Conservation (phyloP, 2,329 filamentous ascomycete species). For the Aspergillus clavatus region DNA sequence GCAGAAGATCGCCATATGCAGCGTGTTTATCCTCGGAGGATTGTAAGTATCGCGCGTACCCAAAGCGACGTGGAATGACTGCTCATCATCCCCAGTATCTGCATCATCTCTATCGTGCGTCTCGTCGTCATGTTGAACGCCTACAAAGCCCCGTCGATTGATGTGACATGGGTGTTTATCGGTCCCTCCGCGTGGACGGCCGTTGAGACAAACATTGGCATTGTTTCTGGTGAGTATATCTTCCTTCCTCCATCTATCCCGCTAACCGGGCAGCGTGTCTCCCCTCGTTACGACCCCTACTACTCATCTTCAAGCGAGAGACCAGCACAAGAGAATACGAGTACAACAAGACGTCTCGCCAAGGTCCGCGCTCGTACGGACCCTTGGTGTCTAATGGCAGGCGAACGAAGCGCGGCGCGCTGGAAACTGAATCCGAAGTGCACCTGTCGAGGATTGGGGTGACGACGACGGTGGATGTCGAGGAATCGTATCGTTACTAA, state of each 20-base stretch:
- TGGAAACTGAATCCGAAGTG: not conserved
- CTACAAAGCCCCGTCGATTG: not conserved
- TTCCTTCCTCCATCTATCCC: not conserved
- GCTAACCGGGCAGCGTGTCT: not conserved
- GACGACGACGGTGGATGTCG: not conserved
- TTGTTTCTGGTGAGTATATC: not conserved
- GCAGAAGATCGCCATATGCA: not conserved
- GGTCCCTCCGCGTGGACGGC: not conserved
- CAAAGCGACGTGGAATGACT: not conserved
- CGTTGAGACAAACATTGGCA: not conserved
- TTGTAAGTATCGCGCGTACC: not conserved
- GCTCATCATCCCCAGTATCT: not conserved
- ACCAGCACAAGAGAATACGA: not conserved
- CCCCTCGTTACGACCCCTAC: not conserved
- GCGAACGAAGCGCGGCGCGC: not conserved
- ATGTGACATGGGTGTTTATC: not conserved
- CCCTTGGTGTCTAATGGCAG: not conserved
- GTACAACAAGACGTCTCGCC: not conserved
- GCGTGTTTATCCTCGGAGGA: not conserved
- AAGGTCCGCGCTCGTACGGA: not conserved
- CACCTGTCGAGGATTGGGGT: not conserved
- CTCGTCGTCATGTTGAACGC: not conserved
- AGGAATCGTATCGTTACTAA: not conserved
- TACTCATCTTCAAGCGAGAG: not conserved
- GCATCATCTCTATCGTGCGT: not conserved